Conservation (phyloP, 2,329 filamentous ascomycete genomes). For the Hypomyces perniciosus region DNA sequence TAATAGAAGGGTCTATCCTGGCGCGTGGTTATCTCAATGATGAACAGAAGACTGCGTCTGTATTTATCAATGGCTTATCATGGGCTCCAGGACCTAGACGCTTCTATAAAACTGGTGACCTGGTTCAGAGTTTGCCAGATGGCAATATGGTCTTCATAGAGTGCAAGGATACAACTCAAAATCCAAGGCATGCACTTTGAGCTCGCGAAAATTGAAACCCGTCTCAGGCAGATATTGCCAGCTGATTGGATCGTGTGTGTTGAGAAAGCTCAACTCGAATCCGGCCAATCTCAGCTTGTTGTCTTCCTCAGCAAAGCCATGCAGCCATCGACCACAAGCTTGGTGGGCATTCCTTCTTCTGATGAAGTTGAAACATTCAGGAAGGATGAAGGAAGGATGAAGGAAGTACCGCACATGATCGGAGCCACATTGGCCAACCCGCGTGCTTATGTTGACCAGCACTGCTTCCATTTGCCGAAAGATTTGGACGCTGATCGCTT, state of each 20-base stretch:
- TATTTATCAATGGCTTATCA: background rate
- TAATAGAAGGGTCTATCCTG: constrained; percentile 7
- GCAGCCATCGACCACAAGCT: background rate
- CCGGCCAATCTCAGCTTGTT: background rate
- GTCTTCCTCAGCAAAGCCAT: background rate
- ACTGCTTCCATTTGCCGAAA: constrained; percentile 1
- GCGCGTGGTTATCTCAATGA: constrained; percentile 8
- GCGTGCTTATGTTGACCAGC: constrained; percentile 2
- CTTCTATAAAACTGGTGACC: constrained; percentile 19
- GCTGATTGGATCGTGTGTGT: background rate
- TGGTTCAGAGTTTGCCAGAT: constrained; percentile 25
- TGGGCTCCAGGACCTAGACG: background rate
- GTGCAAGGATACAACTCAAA: constrained; percentile 25
- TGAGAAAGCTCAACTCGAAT: background rate
- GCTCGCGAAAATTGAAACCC: constrained; percentile 22
- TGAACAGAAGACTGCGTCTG: background rate
- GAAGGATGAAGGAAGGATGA: no score
- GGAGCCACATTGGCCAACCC: constrained; percentile 5
- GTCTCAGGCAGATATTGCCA: background rate
- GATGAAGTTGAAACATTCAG: no score
- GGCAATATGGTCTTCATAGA: constrained; percentile 19
- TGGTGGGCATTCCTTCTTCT: no score
- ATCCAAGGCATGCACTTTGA: constrained; percentile 49
- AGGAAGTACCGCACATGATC: no score
- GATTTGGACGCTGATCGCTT: background rate